Evolutionary conservation across 2,329 filamentous ascomycete species (phyloP).

Genomic region (Aspergillus alliaceus): DNA sequence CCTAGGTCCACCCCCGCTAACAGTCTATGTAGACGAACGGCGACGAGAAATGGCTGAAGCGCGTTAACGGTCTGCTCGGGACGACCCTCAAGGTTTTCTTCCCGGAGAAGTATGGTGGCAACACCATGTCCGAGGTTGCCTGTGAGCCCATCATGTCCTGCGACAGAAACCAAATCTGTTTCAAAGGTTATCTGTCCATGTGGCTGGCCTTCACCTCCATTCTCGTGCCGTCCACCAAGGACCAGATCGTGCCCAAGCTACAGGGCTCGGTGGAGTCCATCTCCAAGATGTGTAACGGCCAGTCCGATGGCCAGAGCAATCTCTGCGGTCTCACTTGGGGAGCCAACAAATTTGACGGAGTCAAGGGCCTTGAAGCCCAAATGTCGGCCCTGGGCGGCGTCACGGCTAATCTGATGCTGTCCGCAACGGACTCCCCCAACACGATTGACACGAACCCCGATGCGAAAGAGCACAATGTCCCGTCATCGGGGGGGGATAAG

Average conservation of each 20-base stretch:
- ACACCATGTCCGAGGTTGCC: constrained; percentile 62
- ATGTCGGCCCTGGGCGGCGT: constrained; percentile 65
- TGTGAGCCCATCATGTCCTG: constrained; percentile 63
- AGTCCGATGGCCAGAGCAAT: constrained; percentile 47
- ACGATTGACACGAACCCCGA: constrained; percentile 43
- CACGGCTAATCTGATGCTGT: constrained; percentile 57
- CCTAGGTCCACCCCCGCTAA: too few relatives aligned
- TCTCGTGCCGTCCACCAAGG: constrained; percentile 57
- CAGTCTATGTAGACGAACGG: constrained; percentile 45
- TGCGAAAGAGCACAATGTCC: constrained; percentile 47
- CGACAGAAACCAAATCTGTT: constrained; percentile 67
- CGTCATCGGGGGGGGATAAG: constrained; percentile 24
- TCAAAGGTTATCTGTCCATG: constrained; percentile 67
- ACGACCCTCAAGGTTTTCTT: constrained; percentile 50
- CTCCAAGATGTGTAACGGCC: constrained; percentile 57
- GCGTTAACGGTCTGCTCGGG: constrained; percentile 55
- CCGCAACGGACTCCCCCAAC: constrained; percentile 45
- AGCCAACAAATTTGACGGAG: constrained; percentile 51
- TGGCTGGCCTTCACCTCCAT: constrained; percentile 62
- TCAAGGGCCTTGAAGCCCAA: constrained; percentile 63
- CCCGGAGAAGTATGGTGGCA: constrained; percentile 40
- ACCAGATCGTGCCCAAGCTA: constrained; percentile 57
- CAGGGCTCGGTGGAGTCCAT: constrained; percentile 58
- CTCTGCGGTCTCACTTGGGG: constrained; percentile 65
- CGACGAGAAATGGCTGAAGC: constrained; percentile 53